Percentiles rank a stretch among this genome's conserved stretches.
Conservation (phyloP, 2,329 filamentous ascomycete genomes). For the Arthrobotrys musiformis region DNA sequence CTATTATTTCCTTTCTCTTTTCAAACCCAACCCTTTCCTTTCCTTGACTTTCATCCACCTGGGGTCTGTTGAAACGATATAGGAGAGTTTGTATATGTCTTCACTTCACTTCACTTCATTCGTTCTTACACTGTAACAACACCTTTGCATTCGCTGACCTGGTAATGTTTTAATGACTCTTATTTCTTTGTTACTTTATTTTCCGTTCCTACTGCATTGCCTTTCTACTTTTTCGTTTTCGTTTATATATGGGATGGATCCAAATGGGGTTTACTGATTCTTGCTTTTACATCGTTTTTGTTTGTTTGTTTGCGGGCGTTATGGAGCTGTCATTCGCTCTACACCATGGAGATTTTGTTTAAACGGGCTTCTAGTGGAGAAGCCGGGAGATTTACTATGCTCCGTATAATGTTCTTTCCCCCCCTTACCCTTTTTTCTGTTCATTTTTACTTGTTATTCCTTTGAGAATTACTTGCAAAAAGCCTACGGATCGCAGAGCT, state of each 20-base stretch:
- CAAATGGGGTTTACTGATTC: conserved; percentile 19
- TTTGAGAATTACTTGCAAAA: conserved; percentile 23
- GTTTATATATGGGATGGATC: conserved; percentile 42
- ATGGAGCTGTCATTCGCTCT: conserved; percentile 34
- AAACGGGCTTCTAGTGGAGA: conserved; percentile 31
- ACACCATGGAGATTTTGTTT: conserved; percentile 19
- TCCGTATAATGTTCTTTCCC: conserved; percentile 45
- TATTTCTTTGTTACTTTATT: conserved; percentile 5
- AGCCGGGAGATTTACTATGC: conserved; percentile 27
- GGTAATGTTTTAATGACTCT: conserved; percentile 51
- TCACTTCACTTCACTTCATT: conserved; percentile 29
- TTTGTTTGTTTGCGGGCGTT: conserved; percentile 49
- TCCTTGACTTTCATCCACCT: conserved; percentile 31
- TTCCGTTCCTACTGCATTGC: conserved; percentile 40
- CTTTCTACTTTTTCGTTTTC: conserved; percentile 16
- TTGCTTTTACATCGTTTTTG: not conserved
- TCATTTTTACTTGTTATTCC: conserved; percentile 11
- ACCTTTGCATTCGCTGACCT: conserved; percentile 48
- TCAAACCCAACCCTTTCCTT: conserved; percentile 2
- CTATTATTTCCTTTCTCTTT: conserved; percentile 7
- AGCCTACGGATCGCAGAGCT: conserved; percentile 46
- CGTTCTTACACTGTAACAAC: conserved; percentile 50
- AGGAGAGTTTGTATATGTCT: conserved; percentile 54
- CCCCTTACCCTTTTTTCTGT: not conserved
- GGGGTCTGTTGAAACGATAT: conserved; percentile 55